Base-by-base conservation (phyloP, 495 filamentous ascomycete species). In the Hypoxylon fragiforme region DNA sequence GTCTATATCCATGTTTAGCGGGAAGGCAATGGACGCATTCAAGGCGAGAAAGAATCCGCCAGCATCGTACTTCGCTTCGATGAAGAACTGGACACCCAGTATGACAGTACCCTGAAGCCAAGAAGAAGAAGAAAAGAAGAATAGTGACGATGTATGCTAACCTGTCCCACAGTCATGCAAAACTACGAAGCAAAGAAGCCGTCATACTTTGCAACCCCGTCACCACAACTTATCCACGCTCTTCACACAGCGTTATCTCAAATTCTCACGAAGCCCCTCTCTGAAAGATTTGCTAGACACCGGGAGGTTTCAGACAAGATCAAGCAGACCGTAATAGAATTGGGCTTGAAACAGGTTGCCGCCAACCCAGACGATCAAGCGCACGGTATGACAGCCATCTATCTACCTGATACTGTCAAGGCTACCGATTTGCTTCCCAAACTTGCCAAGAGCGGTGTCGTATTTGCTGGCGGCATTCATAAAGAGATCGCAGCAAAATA, bases 131-230 rank as follows among this genome's bases (percentile, higher is more conserved):
- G n/a, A n/a, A n/a, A n/a, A n/a, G n/a, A n/a, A n/a, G n/a, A n/a
- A n/a, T 37, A 40, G 54, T 55, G 43, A 61, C 40, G 50, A 28
- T 50, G 19, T n/a, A 22, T 21, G 31, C 53, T 62, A 15, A 62
- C 19, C 26, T 6, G 9, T 24, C 28, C 20, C 30, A 8, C 41
- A 86, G 81, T 98, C 66, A 97, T 98, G 94, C 84, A 92, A 76
- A 96, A 96, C 70, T 98, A 98, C 75, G 94, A 98, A 76, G 89
- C 89, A 60, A 86, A 88, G 74, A 98, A 97, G 74, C 83, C 95
- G 34, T 95, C 90, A 9, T 98, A 98, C 77, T 98, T 98, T 69
- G 94, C 94, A 20, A 98, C 94, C 9, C 94, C 94, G 0, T 88
- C 90, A 9, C 95, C 94, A 4, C 94, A 98, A 73, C 85, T 98